Evolutionary conservation across 352 stramenopile genomes (phyloP), one percentile per base, ranked within the genome.

Genomic region (Phytopythium aichiense): DNA sequence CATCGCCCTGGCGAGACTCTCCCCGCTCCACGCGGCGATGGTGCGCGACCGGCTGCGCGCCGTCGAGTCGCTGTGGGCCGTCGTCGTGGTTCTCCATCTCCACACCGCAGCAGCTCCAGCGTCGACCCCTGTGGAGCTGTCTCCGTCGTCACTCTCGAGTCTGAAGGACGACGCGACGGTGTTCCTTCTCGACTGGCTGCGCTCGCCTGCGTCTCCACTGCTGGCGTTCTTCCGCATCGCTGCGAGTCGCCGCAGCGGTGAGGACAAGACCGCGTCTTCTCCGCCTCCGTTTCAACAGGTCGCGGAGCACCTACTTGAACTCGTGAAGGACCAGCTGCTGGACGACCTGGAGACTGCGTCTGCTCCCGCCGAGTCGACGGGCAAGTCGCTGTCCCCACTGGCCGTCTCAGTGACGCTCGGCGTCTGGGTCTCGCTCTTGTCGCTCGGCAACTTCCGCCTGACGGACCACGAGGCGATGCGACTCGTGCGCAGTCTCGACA

Each of bases 131-230:
- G 7, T 20, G 33, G 37, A 30, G 31, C n/a, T 1, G 9, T 7
- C 51, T 20, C 8, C 33, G 0, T 6, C 28, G 22, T 20, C 45
- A 9, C 31, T 71, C 3, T 53, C 67, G 7, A 64, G 25, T 11
- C 58, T 73, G 1, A 56, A 58, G 9, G 50, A 67, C 6, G 72
- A 82, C 23, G 55, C 71, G 25, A 64, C 53, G 40, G 53, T 78
- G 42, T 87, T 84, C 48, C 58, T 89, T 38, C 76, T 75, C 31
- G 67, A 86, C 43, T 81, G 75, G 74, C 62, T 67, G 50, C 67
- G 66, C 38, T 38, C 63, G 40, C 48, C 56, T 23, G 43, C 31
- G 2, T 61, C 35, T 1, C 56, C 56, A 18, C 20, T 56, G 18
- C 15, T 23, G 33, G 33, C 45, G 28, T 54, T 54, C 22, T 56